Percentiles rank a stretch among this genome's conserved stretches.
Conservation (phyloP, 352 stramenopile genomes). For the Globisporangium acanthophoron region DNA sequence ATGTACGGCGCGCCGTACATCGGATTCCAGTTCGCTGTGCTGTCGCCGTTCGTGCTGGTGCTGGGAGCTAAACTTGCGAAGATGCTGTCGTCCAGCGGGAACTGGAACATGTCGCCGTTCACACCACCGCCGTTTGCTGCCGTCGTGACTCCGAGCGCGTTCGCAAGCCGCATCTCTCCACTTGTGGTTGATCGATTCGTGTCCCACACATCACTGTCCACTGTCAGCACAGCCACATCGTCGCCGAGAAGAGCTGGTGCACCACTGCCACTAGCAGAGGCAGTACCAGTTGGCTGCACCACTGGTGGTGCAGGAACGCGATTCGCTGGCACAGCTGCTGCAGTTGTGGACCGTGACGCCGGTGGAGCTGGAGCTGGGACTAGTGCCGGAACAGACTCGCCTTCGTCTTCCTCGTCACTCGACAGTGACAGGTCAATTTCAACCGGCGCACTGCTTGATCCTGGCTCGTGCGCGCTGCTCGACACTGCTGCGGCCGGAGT, state of each 20-base stretch:
- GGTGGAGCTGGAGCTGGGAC: neutral
- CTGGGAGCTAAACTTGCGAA: slow-evolving; percentile 25
- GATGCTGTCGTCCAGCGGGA: slow-evolving; percentile 56
- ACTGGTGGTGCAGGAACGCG: slow-evolving; percentile 2
- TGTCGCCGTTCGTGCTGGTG: slow-evolving; percentile 15
- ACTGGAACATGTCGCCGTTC: slow-evolving; percentile 37
- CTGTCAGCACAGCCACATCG: slow-evolving; percentile 58
- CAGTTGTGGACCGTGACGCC: neutral
- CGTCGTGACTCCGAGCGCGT: slow-evolving; percentile 3
- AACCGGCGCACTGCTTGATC: slow-evolving; percentile 34
- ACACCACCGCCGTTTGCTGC: slow-evolving; percentile 4
- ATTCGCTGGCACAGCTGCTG: slow-evolving; percentile 5
- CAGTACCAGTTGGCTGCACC: slow-evolving; percentile 3
- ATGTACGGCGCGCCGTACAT: slow-evolving; percentile 25
- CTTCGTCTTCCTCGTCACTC: slow-evolving; percentile 63
- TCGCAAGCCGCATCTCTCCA: slow-evolving; percentile 21
- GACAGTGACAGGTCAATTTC: slow-evolving; percentile 72
- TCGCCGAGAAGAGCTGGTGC: slow-evolving; percentile 34
- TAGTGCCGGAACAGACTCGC: slow-evolving; percentile 3
- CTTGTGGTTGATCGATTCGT: slow-evolving; percentile 17
- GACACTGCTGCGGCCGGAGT: slow-evolving; percentile 5
- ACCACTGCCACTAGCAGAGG: slow-evolving; percentile 1
- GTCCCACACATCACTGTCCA: slow-evolving; percentile 64
- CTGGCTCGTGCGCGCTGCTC: slow-evolving; percentile 10
- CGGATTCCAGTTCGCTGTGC: slow-evolving; percentile 26